Evolutionary conservation across 2,329 filamentous ascomycete species (phyloP), one percentile per base, ranked within the genome.

Genomic region (Penicillium aurantiogriseum): DNA sequence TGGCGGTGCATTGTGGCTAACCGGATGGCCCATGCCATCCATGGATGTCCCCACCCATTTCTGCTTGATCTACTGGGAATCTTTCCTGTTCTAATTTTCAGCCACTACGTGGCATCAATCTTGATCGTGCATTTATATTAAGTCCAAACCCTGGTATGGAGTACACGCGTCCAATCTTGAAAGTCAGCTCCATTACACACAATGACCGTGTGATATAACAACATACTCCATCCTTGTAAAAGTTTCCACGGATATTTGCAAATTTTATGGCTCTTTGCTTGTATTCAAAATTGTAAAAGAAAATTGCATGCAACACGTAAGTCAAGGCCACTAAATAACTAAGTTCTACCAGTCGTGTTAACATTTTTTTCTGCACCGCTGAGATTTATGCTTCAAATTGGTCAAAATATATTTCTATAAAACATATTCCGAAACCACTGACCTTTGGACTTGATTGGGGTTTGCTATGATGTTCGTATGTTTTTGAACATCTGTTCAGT

Each of bases 1-100:
- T 69, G 58, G 61, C 56, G 56, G 61, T 49, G 47, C 44, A 7
- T 6, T 61, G 54, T 56, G 54, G 54, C 54, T 51, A 25, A 51
- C 21, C 36, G 29, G 42, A 53, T 56, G 27, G 8, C 21, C 39
- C 13, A 31, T 29, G 23, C 23, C 23, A 23, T 23, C 23, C 23
- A 23, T 23, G 23, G 23, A 23, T 4, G 17, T 52, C 54, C 35
- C 54, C 54, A 27, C 49, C 29, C 36, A 42, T 31, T 35, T 36
- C 50, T 51, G 38, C 27, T 33, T 27, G 52, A 54, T 54, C 52
- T 42, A 9, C 52, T 50, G 38, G 7, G 36, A 35, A 54, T 50
- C 21, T 54, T 54, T 27, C 45, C 52, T 54, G 27, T 36, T 51
- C 35, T 1, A 43, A 50, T 36, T 13, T 17, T 38, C n/a, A 29